A percentile compares a stretch with the other conserved stretches of the same genome.
Conservation (phyloP, 208 protist species). For the Leishmania braziliensis region DNA sequence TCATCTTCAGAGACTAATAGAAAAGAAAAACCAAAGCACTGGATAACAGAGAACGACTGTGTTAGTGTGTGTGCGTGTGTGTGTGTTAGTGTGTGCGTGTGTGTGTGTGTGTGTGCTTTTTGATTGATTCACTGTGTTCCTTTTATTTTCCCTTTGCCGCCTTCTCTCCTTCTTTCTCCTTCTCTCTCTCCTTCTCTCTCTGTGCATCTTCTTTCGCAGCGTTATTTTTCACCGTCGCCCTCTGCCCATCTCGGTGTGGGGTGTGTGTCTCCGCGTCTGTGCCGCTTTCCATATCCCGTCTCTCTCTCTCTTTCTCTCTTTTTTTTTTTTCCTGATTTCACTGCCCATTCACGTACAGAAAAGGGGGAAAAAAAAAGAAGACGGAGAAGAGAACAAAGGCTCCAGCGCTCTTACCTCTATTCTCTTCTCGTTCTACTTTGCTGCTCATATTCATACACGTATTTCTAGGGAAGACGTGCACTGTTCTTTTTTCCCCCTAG, state of each 20-base stretch:
- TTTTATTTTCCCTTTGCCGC: neutral
- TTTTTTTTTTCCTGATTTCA: slow-evolving; percentile 13
- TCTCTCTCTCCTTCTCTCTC: no score
- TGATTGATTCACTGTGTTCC: neutral
- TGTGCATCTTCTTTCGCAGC: neutral
- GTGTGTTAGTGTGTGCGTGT: neutral
- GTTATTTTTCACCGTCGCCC: neutral
- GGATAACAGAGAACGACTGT: neutral
- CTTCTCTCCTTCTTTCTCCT: neutral
- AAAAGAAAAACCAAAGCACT: neutral
- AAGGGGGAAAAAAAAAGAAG: slow-evolving; percentile 11
- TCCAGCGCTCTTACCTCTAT: neutral
- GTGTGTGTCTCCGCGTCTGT: neutral
- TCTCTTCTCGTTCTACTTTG: neutral
- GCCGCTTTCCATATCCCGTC: slow-evolving; percentile 3
- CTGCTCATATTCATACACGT: slow-evolving; percentile 1
- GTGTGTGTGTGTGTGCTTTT: neutral
- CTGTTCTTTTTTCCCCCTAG: neutral
- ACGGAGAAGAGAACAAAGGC: neutral
- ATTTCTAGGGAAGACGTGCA: neutral
- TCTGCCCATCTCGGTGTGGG: neutral
- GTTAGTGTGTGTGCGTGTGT: neutral
- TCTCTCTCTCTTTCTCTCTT: neutral
- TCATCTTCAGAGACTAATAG: neutral
- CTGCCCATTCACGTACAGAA: neutral